Conservation (phyloP, 352 stramenopile genomes). For the Phytophthora parvispora region DNA sequence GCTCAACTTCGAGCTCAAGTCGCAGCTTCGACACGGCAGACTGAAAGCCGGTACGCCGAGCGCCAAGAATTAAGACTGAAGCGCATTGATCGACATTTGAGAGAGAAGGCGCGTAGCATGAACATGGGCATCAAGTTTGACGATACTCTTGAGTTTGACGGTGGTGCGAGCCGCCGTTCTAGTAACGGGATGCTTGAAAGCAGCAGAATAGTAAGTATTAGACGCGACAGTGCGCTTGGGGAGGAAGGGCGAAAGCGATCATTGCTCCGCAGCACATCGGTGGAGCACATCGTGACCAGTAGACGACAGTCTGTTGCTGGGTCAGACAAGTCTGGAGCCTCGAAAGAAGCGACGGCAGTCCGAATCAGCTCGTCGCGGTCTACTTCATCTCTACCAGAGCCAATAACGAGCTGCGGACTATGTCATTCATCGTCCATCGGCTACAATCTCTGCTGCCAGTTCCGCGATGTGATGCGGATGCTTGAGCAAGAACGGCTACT, state of each 20-base stretch:
- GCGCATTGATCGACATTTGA: slow-evolving; percentile 54
- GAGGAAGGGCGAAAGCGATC: slow-evolving; percentile 1
- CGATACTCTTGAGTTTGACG: neutral
- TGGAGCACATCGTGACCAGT: slow-evolving; percentile 3
- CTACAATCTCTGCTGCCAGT: slow-evolving; percentile 76
- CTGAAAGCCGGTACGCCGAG: slow-evolving; percentile 43
- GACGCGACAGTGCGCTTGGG: neutral
- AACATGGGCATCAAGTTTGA: slow-evolving; percentile 25
- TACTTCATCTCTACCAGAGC: neutral
- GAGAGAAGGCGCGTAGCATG: slow-evolving; percentile 53
- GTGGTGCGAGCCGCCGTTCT: slow-evolving; percentile 10
- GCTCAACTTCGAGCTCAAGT: slow-evolving; percentile 63
- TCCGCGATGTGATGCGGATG: slow-evolving; percentile 56
- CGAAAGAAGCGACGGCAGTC: neutral
- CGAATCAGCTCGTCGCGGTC: neutral
- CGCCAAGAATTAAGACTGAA: slow-evolving; percentile 53
- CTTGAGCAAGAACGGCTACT: slow-evolving; percentile 48
- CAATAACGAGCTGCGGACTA: slow-evolving; percentile 35
- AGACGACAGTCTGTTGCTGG: neutral
- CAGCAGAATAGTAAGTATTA: neutral
- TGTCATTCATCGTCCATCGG: slow-evolving; percentile 69
- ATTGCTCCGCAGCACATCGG: slow-evolving; percentile 11
- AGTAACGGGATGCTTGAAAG: slow-evolving; percentile 7
- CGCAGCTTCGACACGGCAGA: slow-evolving; percentile 56
- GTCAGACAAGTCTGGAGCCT: neutral